Base-by-base conservation (phyloP, 176 grass and related monocot genomes). In the Bolboschoenus planiculmis region DNA sequence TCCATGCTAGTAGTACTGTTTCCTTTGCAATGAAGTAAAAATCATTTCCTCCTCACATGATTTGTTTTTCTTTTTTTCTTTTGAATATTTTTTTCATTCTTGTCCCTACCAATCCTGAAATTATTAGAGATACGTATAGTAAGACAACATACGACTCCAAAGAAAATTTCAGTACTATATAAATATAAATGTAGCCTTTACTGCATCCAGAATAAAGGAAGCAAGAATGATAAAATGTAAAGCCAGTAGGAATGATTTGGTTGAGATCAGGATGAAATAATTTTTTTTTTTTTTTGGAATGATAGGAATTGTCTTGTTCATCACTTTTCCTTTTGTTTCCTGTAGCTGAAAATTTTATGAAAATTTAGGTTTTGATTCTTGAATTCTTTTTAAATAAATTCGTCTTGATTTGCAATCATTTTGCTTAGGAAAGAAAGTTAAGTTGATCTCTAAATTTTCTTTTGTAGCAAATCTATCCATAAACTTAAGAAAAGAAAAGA, bases 21-120 rank as follows among this genome's bases (percentile, higher is more conserved):
- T 48, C 48, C 71, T 75, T 75, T 75, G 71, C 59, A 61, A 61
- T 63, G 55, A 81, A 81, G 56, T 64, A 21, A 81, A 81, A 81
- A 81, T 81, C 4, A 81, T 81, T 81, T 40, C n/a, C 4, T 64
- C 35, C 34, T 63, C 56, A 47, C 79, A 46, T 62, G 56, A 81
- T 59, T 81, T 20, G 10, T 26, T 43, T 54, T 59, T 6, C 15
- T 30, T 10, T 40, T 23, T 81, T 15, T 13, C 18, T 60, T 56
- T 33, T 36, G 0, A 30, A 58, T 80, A 80, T 23, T 80, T 26
- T 67, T 18, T 16, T 72, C 8, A 5, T 26, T 72, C 0, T 10
- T 43, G 66, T 71, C 9, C 37, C 37, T 23, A 39, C 64, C 35
- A 0, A 11, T 59, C 1, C 42, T 72, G 26, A 73, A 21, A 68